Conservation (phyloP, 345 rosid species). For the Syzygium aromaticum region DNA sequence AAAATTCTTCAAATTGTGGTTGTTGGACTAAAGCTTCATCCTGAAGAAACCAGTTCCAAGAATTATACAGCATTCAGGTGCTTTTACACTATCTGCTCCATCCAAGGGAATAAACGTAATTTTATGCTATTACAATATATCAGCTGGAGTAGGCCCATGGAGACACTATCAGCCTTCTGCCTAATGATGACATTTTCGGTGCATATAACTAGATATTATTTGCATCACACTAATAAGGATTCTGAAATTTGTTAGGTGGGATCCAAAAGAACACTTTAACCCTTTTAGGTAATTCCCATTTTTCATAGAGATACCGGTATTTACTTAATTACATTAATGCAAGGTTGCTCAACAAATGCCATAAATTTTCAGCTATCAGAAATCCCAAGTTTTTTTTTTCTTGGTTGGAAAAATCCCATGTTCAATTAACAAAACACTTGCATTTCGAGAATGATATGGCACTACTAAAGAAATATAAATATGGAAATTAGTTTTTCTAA, state of each 20-base stretch:
- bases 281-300: background rate
- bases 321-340: background rate
- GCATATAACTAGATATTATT: background rate
- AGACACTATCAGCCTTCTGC: background rate
- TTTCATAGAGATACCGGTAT: background rate
- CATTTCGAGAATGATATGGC: background rate
- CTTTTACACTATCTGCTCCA: background rate
- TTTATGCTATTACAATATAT: background rate
- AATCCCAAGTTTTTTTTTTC: background rate
- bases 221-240: background rate
- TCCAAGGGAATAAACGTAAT: background rate
- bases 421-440: background rate
- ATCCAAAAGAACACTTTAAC: background rate
- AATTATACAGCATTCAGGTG: background rate
- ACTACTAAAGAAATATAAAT: background rate
- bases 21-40: conserved; percentile 52
- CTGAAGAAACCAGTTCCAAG: conserved; percentile 26
- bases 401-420: background rate
- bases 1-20: conserved; percentile 54
- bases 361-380: background rate
- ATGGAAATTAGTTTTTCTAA: background rate
- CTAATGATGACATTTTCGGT: background rate
- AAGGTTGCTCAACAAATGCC: background rate
- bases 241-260: background rate
- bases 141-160: background rate